phyloP scores from a whole-genome alignment of 1,284 basidiomycete genomes.

The Boletus nobilissimus region DNA sequence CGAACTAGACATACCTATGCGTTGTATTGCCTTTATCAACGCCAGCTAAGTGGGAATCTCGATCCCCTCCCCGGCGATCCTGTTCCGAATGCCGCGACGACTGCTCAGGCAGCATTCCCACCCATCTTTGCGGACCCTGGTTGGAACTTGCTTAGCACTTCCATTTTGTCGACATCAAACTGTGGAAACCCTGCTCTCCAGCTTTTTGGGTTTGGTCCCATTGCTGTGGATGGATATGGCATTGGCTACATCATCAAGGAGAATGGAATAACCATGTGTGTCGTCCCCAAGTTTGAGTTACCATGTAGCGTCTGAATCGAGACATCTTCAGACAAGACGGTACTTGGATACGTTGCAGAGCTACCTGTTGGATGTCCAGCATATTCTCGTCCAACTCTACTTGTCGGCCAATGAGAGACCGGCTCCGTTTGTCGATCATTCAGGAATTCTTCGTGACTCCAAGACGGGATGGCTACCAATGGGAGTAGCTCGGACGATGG shows the following conservation, averaged over 20 bases:
- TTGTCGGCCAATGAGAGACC: constrained; percentile 84
- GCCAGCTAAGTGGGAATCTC: constrained; percentile 65
- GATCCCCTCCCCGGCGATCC: constrained; percentile 56
- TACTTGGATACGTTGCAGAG: constrained; percentile 88
- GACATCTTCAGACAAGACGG: constrained; percentile 92
- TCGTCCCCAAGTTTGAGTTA: constrained; percentile 17
- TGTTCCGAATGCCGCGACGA: constrained; percentile 40
- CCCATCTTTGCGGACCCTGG: constrained; percentile 90
- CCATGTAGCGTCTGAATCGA: constrained; percentile 92
- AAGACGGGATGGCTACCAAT: constrained; percentile 81
- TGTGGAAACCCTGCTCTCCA: constrained; percentile 96
- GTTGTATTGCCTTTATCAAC: constrained; percentile 84
- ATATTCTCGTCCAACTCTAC: constrained; percentile 81
- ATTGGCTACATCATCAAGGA: constrained; percentile 99
- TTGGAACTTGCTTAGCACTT: constrained; percentile 83
- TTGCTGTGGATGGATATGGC: constrained; percentile 91
- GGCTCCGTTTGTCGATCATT: constrained; percentile 86
- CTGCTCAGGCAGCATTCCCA: constrained; percentile 62
- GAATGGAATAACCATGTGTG: constrained; percentile 85
- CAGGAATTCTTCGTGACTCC: constrained; percentile 79
- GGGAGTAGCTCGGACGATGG: constrained; percentile 56
- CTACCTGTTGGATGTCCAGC: constrained; percentile 85
- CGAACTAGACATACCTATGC: constrained; percentile 83
- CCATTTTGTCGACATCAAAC: constrained; percentile 91
- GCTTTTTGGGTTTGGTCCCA: constrained; percentile 91